phyloP scores from a whole-genome alignment of 2,329 filamentous ascomycete genomes.

The Acrodontium crateriforme region DNA sequence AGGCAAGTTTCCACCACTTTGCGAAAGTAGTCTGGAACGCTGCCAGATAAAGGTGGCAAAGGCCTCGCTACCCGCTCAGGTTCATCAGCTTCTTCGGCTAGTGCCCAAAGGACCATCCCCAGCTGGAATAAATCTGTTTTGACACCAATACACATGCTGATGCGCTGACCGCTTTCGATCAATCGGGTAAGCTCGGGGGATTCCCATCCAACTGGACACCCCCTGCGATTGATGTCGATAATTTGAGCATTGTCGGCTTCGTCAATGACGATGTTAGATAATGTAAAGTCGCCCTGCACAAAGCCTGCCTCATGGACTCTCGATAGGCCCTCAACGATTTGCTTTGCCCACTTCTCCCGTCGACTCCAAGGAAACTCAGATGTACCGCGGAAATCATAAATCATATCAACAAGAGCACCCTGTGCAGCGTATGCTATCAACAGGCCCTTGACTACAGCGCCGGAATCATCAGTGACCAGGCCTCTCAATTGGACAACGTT shows the following conservation, averaged over 20 bases:
- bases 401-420: conserved; percentile 77
- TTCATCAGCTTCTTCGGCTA: conserved; percentile 79
- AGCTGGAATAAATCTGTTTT: conserved; percentile 95
- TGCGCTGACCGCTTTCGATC: conserved; percentile 75
- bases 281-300: conserved; percentile 92
- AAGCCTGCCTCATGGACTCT: conserved; percentile 94
- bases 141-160: conserved; percentile 94
- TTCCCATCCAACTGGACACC: conserved; percentile 97
- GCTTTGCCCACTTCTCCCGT: conserved; percentile 75
- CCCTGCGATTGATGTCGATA: conserved; percentile 93
- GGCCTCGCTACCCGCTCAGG: conserved; percentile 69
- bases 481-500: conserved; percentile 80
- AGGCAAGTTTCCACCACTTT: conserved; percentile 65
- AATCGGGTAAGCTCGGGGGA: conserved; percentile 79
- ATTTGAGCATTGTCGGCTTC: conserved; percentile 75
- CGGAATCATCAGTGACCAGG: conserved; percentile 68
- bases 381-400: conserved; percentile 59
- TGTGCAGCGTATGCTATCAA: conserved; percentile 78
- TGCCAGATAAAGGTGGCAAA: conserved; percentile 40
- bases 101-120: conserved; percentile 91
- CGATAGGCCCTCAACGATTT: conserved; percentile 77
- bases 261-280: conserved; percentile 95
- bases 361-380: conserved; percentile 49
- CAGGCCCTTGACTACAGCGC: conserved; percentile 66
- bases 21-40: conserved; percentile 67